phyloP scores from a whole-genome alignment of 345 rosid species.

The Linum trigynum region DNA sequence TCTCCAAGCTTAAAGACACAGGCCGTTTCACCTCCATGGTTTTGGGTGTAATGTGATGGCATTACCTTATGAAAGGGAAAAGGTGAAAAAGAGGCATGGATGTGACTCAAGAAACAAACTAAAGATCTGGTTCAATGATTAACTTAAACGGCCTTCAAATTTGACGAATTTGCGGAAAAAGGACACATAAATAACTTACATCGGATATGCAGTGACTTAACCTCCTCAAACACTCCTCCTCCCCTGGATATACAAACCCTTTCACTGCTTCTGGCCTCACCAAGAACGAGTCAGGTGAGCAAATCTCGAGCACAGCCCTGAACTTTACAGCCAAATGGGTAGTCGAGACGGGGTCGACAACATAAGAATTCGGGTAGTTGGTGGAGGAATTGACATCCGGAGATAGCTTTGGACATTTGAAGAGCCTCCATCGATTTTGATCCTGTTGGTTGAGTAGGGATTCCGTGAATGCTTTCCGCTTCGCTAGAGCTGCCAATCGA shows the following conservation, averaged over 20 bases:
- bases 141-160: neutral
- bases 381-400: slow-evolving; percentile 8
- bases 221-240: slow-evolving; percentile 42
- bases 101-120: neutral
- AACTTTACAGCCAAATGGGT: slow-evolving; percentile 33
- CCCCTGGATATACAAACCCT: slow-evolving; percentile 55
- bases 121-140: neutral
- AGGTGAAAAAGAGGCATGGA: neutral
- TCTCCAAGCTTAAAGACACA: slow-evolving; percentile 68
- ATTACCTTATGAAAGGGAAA: slow-evolving; percentile 33
- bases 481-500: slow-evolving; percentile 43
- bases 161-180: neutral
- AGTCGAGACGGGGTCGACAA: slow-evolving; percentile 12
- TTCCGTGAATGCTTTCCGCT: slow-evolving; percentile 41
- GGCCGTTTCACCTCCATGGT: slow-evolving; percentile 60
- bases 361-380: slow-evolving; percentile 16
- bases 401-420: slow-evolving; percentile 60
- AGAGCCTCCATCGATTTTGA: slow-evolving; percentile 43
- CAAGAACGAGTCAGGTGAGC: slow-evolving; percentile 78
- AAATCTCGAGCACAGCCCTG: slow-evolving; percentile 68
- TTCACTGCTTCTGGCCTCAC: slow-evolving; percentile 38
- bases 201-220: slow-evolving; percentile 39
- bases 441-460: slow-evolving; percentile 17
- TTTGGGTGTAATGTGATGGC: slow-evolving; percentile 71
- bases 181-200: slow-evolving; percentile 30